Base-by-base conservation (phyloP, 768 basidiomycete genomes). In the Lactarius vividus region DNA sequence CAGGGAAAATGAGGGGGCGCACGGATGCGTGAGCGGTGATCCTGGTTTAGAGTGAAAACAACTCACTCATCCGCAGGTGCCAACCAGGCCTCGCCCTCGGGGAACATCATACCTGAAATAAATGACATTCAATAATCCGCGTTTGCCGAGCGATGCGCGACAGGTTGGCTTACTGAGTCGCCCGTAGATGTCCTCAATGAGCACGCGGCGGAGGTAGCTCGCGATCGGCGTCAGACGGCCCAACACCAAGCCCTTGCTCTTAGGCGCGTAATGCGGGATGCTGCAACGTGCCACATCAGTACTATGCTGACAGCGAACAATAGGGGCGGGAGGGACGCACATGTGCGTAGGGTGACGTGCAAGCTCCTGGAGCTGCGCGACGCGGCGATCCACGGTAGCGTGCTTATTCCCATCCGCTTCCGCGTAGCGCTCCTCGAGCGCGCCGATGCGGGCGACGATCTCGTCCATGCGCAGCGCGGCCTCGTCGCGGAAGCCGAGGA, bases 161-260 rank as follows among this genome's bases (percentile, higher is more conserved):
- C 26, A 6, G 4, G 13, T 2, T 16, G 3, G 72, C 78, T 63
- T 61, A 85, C 83, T 76, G 42, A 88, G 72, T 26, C 85, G 82
- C 40, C 81, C 82, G 73, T 89, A 89, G 0, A 90, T 71, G 16
- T 80, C 82, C 71, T 89, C 87, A 33, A 89, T 82, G n/a, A 89
- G 75, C 56, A 83, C 75, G 18, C 71, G 75, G 33, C 88, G 77
- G 8, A 83, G 23, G 75, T 79, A 83, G 59, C 80, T 80, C 16
- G 78, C 65, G 28, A 80, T 44, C 0, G 72, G 70, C 0, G 77
- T 73, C 10, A 80, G 57, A 42, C 72, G 72, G 3, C 79, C 78
- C 35, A 71, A 77, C 15, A 72, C 40, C 20, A 73, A 28, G 33
- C 63, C 68, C 68, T 75, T 79, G 72, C 84, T 82, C 59, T 80